Evolutionary conservation across 2,329 filamentous ascomycete species (phyloP).

Genomic region (Magnaporthales sp.): DNA sequence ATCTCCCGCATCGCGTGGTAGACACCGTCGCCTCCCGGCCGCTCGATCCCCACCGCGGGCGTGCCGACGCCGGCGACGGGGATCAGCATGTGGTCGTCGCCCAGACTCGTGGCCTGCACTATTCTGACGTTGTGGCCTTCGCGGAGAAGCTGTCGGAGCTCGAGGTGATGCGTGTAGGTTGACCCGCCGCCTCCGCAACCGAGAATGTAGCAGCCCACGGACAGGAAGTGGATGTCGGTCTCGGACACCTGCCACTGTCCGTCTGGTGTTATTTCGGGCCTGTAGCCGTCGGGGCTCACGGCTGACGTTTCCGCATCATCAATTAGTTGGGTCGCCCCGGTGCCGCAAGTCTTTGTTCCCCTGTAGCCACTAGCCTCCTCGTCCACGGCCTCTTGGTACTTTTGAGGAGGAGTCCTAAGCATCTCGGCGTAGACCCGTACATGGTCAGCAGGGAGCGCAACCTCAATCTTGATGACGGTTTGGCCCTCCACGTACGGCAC

Average conservation of each 20-base stretch:
- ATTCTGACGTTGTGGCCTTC: constrained; percentile 41
- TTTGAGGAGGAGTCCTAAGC: not conserved
- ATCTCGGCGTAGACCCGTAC: constrained; percentile 34
- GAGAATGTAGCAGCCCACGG: constrained; percentile 51
- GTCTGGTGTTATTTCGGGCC: constrained; percentile 34
- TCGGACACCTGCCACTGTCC: constrained; percentile 49
- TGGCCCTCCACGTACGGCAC: constrained; percentile 16
- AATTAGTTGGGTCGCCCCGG: not conserved
- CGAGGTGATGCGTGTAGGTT: constrained; percentile 42
- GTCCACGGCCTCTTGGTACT: not conserved
- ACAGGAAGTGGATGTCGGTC: constrained; percentile 47
- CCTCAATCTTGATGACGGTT: constrained; percentile 36
- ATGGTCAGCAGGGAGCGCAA: constrained; percentile 51
- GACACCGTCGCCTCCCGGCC: constrained; percentile 1
- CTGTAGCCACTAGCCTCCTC: not conserved
- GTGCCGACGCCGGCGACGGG: constrained; percentile 50
- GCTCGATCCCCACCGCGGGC: constrained; percentile 50
- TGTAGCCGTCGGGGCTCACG: constrained; percentile 30
- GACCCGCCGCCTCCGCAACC: constrained; percentile 52
- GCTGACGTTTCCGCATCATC: constrained; percentile 3
- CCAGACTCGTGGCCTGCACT: constrained; percentile 39
- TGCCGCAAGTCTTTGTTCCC: not conserved
- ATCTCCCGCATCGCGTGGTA: constrained; percentile 3
- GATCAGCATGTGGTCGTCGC: constrained; percentile 41
- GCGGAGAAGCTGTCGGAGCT: constrained; percentile 40